Evolutionary conservation across 2,329 filamentous ascomycete species (phyloP), one percentile per base, ranked within the genome.

Genomic region (Arachnomyces sp.): DNA sequence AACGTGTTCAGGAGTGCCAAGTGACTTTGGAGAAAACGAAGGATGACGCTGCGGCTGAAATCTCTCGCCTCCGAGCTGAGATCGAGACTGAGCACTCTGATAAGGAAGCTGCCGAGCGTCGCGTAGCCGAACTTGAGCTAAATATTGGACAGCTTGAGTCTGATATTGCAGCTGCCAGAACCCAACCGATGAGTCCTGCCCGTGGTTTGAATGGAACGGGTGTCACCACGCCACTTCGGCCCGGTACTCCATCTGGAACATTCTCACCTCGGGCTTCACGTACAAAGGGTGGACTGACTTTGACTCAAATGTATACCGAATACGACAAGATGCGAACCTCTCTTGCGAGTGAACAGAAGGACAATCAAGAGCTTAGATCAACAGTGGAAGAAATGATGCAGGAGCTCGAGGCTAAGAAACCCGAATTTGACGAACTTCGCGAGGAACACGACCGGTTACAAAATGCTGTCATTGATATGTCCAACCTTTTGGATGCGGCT

Each of bases 371-470:
- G 55, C 76, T 95, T 8, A 76, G 77, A 13, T 75, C 79, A 29
- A 79, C 90, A 33, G 70, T 96, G 33, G 86, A 95, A 48, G 84
- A 92, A 43, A 85, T 95, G 68, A 77, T 95, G 43, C 75, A 80
- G 29, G 82, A 89, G 43, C 66, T 96, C 29, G 89, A 98, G 59
- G 81, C 81, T 16, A 89, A 85, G 59, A 81, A 82, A 17, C 92
- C 92, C 0, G 88, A 95, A 55, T 77, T 95, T 20, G 81, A 94
- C 46, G 89, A 96, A 50, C 69, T 94, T 13, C 81, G 84, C 35
- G 74, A 78, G 11, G 89, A 96, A 52, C 81, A 89, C 47, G 81
- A 86, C 39, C 79, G 84, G 25, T 73, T 96, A 2, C 79, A 89
- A 43, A 74, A 76, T 43, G 88, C 94, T 50, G 81, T 93, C 29